Base-by-base conservation (phyloP, 2,329 filamentous ascomycete species). In the Madurella fahalii region DNA sequence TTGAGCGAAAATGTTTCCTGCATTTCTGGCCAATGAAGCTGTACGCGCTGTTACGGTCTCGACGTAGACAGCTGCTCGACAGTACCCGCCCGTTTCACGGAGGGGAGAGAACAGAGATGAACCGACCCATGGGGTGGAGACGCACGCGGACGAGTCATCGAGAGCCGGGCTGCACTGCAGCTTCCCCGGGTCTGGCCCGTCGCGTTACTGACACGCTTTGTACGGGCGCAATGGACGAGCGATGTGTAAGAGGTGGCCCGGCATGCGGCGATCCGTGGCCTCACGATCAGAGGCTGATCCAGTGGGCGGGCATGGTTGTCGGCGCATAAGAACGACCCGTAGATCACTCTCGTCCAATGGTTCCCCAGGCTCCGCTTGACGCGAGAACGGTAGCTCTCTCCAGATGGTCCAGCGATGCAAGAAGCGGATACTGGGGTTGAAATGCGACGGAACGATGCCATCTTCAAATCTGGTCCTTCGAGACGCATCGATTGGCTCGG, bases 21-120 rank as follows among this genome's bases (percentile, higher is more conserved):
- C 37, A 20, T 39, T 60, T 60, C 50, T 57, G 58, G 54, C 64
- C 64, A 67, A 67, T 65, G 58, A 63, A 62, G 59, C 58, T 41
- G 48, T 62, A 63, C 58, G 60, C 64, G 63, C 63, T 58, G 43
- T 41, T 42, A 25, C 43, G 31, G 51, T 54, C 51, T 50, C 61
- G 53, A 16, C 60, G 58, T 20, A 40, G 45, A 53, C 34, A 46
- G 47, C 40, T n/a, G 40, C 47, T 48, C 17, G 44, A 45, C 16
- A 12, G 34, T 45, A 37, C 34, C 49, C 25, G 43, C 25, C 39
- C 20, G 59, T 60, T 58, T 60, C 59, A 60, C 53, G 39, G 57
- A 53, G 31, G 41, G 40, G 47, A 50, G 37, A 32, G 39, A 41
- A 9, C 20, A 45, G 34, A 25, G 25, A 25, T 25, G 25, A 7